Base-by-base conservation (phyloP, 768 basidiomycete genomes). In the Hydnomerulius pinastri region DNA sequence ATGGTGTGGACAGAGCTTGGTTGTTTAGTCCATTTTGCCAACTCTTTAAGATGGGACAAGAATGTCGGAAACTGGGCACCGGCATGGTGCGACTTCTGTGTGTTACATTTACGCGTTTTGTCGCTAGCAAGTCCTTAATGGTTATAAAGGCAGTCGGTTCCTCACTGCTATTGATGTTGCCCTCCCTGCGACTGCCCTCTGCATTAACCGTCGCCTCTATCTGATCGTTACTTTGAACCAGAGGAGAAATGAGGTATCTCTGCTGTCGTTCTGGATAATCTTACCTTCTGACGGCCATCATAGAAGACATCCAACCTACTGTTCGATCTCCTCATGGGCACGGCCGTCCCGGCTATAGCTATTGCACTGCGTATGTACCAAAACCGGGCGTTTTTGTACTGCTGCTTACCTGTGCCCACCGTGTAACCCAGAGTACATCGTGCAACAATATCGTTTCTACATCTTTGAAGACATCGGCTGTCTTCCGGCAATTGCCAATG, bases 11-110 rank as follows among this genome's bases (percentile, higher is more conserved):
- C 58, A 2, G 58, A 50, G 18, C 2, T 56, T n/a, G 49, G 43
- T 2, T 67, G 63, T 38, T 25, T 72, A 4, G 25, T 67, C 11
- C 53, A 53, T 35, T 55, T 72, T 33, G 58, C 70, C 35, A 73
- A 76, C 55, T 71, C 58, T 58, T 68, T 66, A 43, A 54, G 71
- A n/a, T 79, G 75, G 75, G 56, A 58, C 28, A 55, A 64, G 12
- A 71, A 62, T 20, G 45, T 58, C 20, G 51, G 51, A 2, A 63
- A 74, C 53, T 48, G 52, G 21, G 51, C 65, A 0, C 78, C 77
- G 0, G 67, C 71, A 7, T 84, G 78, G 76, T 82, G 82, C 59
- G 81, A 83, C 59, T 78, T 83, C 39, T 70, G 82, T 82, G 45
- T 51, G 78, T 61, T 9, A 15, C 18, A 7, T 6, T 30, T 13